Base-by-base conservation (phyloP, 345 rosid species). In the Chamaenerion angustifolium region DNA sequence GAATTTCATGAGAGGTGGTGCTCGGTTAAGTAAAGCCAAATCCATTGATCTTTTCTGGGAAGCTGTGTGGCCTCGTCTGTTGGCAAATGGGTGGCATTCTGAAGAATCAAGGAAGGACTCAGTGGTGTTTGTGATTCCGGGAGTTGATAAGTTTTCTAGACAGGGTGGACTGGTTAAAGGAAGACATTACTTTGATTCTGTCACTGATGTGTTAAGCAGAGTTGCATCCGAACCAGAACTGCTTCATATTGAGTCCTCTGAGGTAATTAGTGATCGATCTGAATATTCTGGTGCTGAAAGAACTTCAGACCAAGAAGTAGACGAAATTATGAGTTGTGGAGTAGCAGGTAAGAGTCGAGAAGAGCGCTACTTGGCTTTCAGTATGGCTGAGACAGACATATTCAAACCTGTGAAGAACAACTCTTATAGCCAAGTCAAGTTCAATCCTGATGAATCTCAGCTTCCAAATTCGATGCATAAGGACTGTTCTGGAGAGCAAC, bases 11-110 rank as follows among this genome's bases (percentile, higher is more conserved):
- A 80, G 77, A 0, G 83, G 96, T 46, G 76, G 68, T 42, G 69
- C 63, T 55, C 71, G 92, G 54, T 64, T 88, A 70, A 81, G 96
- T 62, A 88, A 88, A 70, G 79, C 84, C 16, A 55, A 78, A 55
- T 79, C 94, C 40, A 71, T 62, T 69, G 86, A 81, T 67, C 79
- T 88, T 57, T 84, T 88, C 66, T 84, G 92, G 96, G 92, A 88
- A 71, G 94, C 88, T 65, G 88, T 88, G 25, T 88, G 94, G 96
- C 96, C 92, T 19, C 85, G 88, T 42, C 61, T 88, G 40, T 64
- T 88, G 60, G 94, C 83, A 50, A 72, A 77, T 64, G 96, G 94
- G 19, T 88, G 96, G 96, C 88, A 80, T 56, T 84, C 94, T 4
- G 92, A 88, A 76, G 76, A 84, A 67, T 88, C 92, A 0, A 58